Evolutionary conservation across 768 basidiomycete species (phyloP).

Genomic region (Postia placenta): DNA sequence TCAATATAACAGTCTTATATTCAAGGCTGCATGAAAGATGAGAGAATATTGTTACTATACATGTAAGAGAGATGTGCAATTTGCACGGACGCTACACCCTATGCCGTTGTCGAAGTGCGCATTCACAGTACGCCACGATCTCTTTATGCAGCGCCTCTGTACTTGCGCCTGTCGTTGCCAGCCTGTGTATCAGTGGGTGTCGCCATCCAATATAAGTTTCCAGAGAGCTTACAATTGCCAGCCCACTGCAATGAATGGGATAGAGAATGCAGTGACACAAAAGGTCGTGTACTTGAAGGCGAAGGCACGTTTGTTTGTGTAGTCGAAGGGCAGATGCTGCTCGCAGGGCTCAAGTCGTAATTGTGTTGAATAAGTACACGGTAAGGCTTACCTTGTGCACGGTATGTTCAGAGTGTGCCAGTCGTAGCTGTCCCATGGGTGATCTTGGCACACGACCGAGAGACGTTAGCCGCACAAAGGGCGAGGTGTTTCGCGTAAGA

Average conservation of each 20-base stretch:
- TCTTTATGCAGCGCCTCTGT: conserved; percentile 12
- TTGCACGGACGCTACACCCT: conserved; percentile 10
- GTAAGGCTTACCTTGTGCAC: not conserved
- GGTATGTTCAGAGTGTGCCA: conserved; percentile 1
- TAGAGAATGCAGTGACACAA: conserved; percentile 49
- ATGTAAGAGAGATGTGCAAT: not conserved
- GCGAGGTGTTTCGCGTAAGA: not conserved
- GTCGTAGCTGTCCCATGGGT: not conserved
- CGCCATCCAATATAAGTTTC: not conserved
- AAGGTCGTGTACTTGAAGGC: conserved; percentile 38
- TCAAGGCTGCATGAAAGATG: too few relatives aligned
- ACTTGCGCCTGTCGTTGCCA: conserved; percentile 13
- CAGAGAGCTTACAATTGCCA: conserved; percentile 52
- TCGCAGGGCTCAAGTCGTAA: not conserved
- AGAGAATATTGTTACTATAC: too few relatives aligned
- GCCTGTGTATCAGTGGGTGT: conserved; percentile 10
- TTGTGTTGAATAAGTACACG: not conserved
- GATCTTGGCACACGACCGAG: not conserved
- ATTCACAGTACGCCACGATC: conserved; percentile 11
- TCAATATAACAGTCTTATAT: too few relatives aligned
- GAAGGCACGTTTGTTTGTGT: conserved; percentile 20
- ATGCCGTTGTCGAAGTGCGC: conserved; percentile 11
- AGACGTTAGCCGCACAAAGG: not conserved
- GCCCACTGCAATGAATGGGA: conserved; percentile 55
- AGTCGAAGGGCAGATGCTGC: conserved; percentile 28